Evolutionary conservation across 2,329 filamentous ascomycete species (phyloP), one percentile per base, ranked within the genome.

Genomic region (Colletotrichum sp.): DNA sequence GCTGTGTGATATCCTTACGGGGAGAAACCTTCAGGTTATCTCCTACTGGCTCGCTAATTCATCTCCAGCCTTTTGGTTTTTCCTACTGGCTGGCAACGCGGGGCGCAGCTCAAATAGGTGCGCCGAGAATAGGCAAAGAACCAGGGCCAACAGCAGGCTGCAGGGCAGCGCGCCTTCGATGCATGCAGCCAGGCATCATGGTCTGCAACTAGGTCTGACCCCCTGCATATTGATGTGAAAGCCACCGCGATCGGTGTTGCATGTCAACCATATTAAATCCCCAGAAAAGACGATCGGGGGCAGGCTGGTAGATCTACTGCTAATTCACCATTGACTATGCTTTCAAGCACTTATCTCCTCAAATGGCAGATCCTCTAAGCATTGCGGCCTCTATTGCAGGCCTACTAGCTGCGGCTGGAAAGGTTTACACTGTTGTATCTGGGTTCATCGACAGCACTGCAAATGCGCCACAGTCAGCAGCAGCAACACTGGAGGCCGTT

Each of bases 291-390:
- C 36, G 5, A 5, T 10, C 16, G 36, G 36, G 36, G 8, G 8
- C 2, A 5, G 16, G 36, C 16, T 44, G 16, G 36, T 44, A 18
- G 39, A n/a, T 44, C 18, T n/a, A 18, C 8, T 44, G 36, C 16
- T 18, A 44, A 44, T 18, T 18, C 5, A 44, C 8, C 39, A 44
- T 44, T 3, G 16, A 39, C 16, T n/a, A 44, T 44, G 5, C 18
- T 0, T 9, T 10, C 16, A 12, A 10, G 18, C 39, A n/a, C 5
- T n/a, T 10, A 6, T 6, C 0, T n/a, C 9, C 9, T 4, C 39
- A n/a, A n/a, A 49, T 49, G 39, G 39, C 39, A 12, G 39, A 49
- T 12, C 39, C 39, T n/a, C 18, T 49, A 0, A 49, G 39, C 9
- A 49, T 49, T 12, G 39, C 18, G 18, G 39, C 39, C 39, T 49